Percentiles rank a stretch among this genome's conserved stretches.
These are phyloP conservation scores for Coccinonectria pachysandricola DNA, from an alignment of 2,329 filamentous ascomycete genomes.

Conservation along the genomic window DNA sequence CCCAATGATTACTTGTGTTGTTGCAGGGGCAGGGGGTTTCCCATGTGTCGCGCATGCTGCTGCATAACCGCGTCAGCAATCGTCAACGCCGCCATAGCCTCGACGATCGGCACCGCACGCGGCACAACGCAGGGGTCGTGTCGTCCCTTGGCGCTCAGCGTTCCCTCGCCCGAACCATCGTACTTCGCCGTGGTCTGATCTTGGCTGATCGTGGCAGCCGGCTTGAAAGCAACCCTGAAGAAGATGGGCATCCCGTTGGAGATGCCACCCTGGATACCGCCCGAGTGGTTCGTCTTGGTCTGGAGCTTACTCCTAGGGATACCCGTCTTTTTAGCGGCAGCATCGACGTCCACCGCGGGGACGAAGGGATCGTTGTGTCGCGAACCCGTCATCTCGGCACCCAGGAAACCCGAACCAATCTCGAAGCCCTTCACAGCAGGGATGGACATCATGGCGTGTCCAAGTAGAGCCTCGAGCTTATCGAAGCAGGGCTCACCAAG, in stretches of 20 bases:
- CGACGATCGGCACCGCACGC: conserved; percentile 76
- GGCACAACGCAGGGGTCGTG: conserved; percentile 93
- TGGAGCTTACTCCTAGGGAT: conserved; percentile 44
- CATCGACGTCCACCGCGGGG: conserved; percentile 29
- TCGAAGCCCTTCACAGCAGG: conserved; percentile 95
- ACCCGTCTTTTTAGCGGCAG: conserved; percentile 32
- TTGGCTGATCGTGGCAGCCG: conserved; percentile 84
- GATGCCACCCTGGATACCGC: conserved; percentile 92
- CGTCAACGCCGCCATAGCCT: conserved; percentile 82
- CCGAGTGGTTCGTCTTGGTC: conserved; percentile 90
- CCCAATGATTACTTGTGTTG: background rate
- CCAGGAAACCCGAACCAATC: conserved; percentile 84
- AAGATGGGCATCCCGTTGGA: conserved; percentile 89
- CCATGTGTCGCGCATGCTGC: conserved; percentile 55
- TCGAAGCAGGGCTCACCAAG: conserved; percentile 92
- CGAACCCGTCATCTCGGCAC: conserved; percentile 78
- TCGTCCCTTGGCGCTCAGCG: conserved; percentile 81
- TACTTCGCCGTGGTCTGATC: conserved; percentile 78
- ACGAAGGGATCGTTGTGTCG: conserved; percentile 70
- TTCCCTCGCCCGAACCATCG: conserved; percentile 57
- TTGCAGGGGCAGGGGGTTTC: conserved; percentile 11
- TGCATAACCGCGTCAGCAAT: conserved; percentile 80
- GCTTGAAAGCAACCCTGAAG: conserved; percentile 93
- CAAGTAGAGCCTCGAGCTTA: conserved; percentile 86
- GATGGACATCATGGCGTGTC: conserved; percentile 89